Conservation (phyloP, 2,329 filamentous ascomycete species). For the Curvularia hawaiiensis region DNA sequence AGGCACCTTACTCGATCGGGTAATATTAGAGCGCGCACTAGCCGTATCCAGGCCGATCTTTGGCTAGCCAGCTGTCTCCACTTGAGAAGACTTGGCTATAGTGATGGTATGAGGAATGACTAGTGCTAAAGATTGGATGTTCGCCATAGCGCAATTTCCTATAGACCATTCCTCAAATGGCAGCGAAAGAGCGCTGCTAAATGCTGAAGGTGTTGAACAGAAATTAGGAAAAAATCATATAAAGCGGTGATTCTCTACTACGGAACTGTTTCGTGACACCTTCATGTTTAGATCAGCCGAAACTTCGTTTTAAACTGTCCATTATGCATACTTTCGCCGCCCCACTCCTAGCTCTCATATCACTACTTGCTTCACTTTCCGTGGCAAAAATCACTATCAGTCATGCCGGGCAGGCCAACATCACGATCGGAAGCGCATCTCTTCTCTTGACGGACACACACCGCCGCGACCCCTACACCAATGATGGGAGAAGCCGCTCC, state of each 20-base stretch:
- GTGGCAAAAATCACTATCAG: constrained; percentile 15
- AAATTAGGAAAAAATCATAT: neutral
- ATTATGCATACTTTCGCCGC: neutral
- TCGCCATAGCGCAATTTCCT: neutral
- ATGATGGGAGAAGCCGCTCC: constrained; percentile 20
- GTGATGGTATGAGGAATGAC: neutral
- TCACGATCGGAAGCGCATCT: constrained; percentile 17
- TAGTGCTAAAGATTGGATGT: neutral
- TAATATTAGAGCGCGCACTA: constrained; percentile 1
- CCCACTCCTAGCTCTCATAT: neutral
- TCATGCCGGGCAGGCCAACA: neutral
- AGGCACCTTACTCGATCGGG: neutral
- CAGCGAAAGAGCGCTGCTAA: neutral
- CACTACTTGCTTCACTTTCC: neutral
- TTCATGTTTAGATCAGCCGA: neutral
- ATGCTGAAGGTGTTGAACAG: too few species aligned
- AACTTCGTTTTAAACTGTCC: neutral
- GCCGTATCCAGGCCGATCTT: neutral
- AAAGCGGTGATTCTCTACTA: neutral
- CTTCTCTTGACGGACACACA: constrained; percentile 22
- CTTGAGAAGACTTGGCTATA: neutral
- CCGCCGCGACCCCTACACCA: constrained; percentile 31
- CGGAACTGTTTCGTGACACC: too few species aligned
- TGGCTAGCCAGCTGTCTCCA: neutral
- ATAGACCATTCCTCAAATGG: neutral